These are phyloP conservation scores for Hymenoscyphus salicellus DNA, from an alignment of 2,329 filamentous ascomycete genomes.

Conservation along the genomic window DNA sequence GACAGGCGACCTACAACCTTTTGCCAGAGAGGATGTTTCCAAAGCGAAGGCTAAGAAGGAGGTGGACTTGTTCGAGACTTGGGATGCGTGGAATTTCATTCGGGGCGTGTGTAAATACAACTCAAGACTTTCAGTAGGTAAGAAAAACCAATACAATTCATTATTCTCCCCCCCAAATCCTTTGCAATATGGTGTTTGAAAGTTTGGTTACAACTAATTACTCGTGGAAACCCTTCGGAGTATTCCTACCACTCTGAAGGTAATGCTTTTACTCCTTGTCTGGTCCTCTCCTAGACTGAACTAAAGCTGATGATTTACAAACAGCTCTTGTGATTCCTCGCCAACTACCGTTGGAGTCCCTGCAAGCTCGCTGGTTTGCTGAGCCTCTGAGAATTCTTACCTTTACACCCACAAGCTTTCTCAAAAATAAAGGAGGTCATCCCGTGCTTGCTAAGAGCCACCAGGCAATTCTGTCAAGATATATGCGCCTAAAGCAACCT, in stretches of 20 bases:
- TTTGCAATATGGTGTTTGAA: conserved; percentile 7
- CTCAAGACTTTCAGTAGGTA: conserved; percentile 78
- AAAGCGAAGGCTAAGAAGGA: conserved; percentile 43
- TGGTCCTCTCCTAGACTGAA: neutral
- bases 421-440: conserved; percentile 58
- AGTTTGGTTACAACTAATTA: conserved; percentile 12
- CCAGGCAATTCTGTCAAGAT: conserved; percentile 58
- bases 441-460: conserved; percentile 61
- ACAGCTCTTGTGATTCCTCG: conserved; percentile 52
- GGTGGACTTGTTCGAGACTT: conserved; percentile 71
- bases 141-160: conserved; percentile 42
- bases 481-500: conserved; percentile 61
- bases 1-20: conserved; percentile 33
- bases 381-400: conserved; percentile 64
- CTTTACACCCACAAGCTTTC: conserved; percentile 53
- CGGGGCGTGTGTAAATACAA: conserved; percentile 83
- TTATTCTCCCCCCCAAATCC: conserved; percentile 17
- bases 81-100: conserved; percentile 93
- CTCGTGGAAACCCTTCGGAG: conserved; percentile 31
- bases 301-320: conserved; percentile 22
- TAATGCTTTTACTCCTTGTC: conserved; percentile 23
- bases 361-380: conserved; percentile 67
- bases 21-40: conserved; percentile 34
- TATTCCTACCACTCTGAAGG: conserved; percentile 28
- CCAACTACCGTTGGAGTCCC: conserved; percentile 55